Evolutionary conservation across 352 stramenopile genomes (phyloP).

Genomic region (Aphanomyces astaci): DNA sequence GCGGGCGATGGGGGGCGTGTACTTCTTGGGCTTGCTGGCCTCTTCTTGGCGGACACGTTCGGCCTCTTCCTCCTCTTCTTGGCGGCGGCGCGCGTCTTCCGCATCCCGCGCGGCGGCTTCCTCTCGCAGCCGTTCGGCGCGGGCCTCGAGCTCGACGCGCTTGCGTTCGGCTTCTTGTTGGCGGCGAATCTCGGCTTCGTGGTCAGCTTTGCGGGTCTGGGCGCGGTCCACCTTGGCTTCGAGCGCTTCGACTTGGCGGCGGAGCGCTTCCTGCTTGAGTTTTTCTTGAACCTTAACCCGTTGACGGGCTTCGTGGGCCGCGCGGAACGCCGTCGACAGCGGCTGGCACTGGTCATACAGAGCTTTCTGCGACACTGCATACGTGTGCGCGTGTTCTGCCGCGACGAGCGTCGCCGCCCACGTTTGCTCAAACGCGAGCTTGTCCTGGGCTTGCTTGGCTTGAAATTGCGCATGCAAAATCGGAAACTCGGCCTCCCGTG

Average conservation of each 20-base stretch:
- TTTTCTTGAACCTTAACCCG: conserved; percentile 84
- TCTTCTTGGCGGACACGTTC: conserved; percentile 26
- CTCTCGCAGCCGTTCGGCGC: conserved; percentile 24
- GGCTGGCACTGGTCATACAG: conserved; percentile 64
- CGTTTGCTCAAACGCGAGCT: conserved; percentile 69
- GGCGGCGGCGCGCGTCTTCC: conserved; percentile 22
- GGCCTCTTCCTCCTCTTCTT: conserved; percentile 40
- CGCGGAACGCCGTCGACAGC: conserved; percentile 64
- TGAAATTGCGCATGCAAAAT: conserved; percentile 80
- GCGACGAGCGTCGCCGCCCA: conserved; percentile 65
- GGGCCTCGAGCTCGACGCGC: conserved; percentile 32
- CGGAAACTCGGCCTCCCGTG: conserved; percentile 92
- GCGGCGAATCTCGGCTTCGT: conserved; percentile 52
- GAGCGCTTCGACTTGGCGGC: conserved; percentile 55
- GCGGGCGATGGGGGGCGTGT: conserved; percentile 10
- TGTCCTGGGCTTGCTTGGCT: conserved; percentile 63
- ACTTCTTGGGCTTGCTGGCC: conserved; percentile 13
- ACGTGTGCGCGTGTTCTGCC: conserved; percentile 83
- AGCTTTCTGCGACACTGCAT: conserved; percentile 82
- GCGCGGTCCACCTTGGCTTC: conserved; percentile 54
- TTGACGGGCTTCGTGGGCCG: conserved; percentile 63
- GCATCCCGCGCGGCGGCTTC: conserved; percentile 18
- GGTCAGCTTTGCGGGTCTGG: conserved; percentile 52
- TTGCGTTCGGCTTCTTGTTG: conserved; percentile 60
- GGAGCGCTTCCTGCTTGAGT: conserved; percentile 81